Percentiles rank a stretch among this genome's conserved stretches.
phyloP scores from a whole-genome alignment of 495 filamentous ascomycete genomes.

The Cercophora samala region DNA sequence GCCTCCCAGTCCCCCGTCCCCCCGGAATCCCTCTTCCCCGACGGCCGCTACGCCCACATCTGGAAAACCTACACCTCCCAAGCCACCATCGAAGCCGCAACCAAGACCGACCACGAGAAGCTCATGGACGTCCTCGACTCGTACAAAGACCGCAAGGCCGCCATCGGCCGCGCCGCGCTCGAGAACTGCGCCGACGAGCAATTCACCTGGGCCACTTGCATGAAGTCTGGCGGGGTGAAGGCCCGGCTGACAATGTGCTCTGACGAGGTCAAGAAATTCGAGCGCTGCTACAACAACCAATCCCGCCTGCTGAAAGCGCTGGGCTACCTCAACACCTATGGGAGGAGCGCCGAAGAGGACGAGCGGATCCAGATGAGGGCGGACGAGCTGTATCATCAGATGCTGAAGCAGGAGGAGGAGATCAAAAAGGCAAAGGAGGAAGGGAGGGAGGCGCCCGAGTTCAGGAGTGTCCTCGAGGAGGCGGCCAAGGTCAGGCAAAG shows the following conservation, averaged over 20 bases:
- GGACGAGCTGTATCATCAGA: slow-evolving; percentile 79
- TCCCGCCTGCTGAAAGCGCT: slow-evolving; percentile 83
- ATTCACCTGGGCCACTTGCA: slow-evolving; percentile 70
- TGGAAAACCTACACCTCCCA: slow-evolving; percentile 84
- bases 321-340: slow-evolving; percentile 72
- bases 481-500: slow-evolving; percentile 30
- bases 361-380: slow-evolving; percentile 96
- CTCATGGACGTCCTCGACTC: slow-evolving; percentile 72
- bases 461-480: slow-evolving; percentile 38
- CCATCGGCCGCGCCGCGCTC: slow-evolving; percentile 75
- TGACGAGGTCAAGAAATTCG: slow-evolving; percentile 63
- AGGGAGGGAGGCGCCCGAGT: slow-evolving; percentile 50
- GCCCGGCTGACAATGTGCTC: slow-evolving; percentile 70
- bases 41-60: slow-evolving; percentile 89
- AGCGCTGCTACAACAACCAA: slow-evolving; percentile 80
- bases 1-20: slow-evolving; percentile 26
- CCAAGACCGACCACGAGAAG: slow-evolving; percentile 68
- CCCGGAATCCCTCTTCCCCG: slow-evolving; percentile 49
- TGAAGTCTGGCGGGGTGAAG: slow-evolving; percentile 57
- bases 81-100: slow-evolving; percentile 56
- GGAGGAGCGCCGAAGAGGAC: slow-evolving; percentile 64
- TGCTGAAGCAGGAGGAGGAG: slow-evolving; percentile 71
- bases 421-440: slow-evolving; percentile 64
- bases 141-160: slow-evolving; percentile 75
- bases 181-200: slow-evolving; percentile 94